A percentile compares a stretch with the other conserved stretches of the same genome.
Conservation (phyloP, 2,329 filamentous ascomycete genomes). For the Phyllosticta capitalensis region DNA sequence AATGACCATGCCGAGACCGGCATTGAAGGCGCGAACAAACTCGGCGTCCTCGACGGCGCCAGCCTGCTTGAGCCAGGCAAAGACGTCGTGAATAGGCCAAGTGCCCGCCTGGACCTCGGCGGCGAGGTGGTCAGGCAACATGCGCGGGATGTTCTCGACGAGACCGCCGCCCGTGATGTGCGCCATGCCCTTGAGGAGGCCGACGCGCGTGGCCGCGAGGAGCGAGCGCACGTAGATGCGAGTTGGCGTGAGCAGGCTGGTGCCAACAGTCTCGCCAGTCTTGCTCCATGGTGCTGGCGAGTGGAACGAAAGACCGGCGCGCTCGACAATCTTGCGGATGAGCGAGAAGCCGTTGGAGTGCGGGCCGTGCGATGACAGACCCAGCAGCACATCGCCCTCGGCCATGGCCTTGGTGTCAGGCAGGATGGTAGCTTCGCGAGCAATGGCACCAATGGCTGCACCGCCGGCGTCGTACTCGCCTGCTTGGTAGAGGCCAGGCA, state of each 20-base stretch:
- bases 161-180: slow-evolving; percentile 96
- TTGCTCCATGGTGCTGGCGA: slow-evolving; percentile 67
- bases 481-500: slow-evolving; percentile 86
- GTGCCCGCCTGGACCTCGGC: slow-evolving; percentile 69
- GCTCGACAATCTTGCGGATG: slow-evolving; percentile 79
- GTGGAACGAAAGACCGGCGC: slow-evolving; percentile 60
- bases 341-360: slow-evolving; percentile 98
- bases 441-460: slow-evolving; percentile 77
- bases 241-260: slow-evolving; percentile 76
- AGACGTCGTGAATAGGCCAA: slow-evolving; percentile 71
- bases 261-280: slow-evolving; percentile 52
- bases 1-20: slow-evolving; percentile 86
- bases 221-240: slow-evolving; percentile 85
- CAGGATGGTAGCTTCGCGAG: slow-evolving; percentile 54
- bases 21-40: slow-evolving; percentile 92
- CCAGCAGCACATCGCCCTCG: slow-evolving; percentile 75
- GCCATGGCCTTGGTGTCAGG: slow-evolving; percentile 69
- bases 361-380: slow-evolving; percentile 73
- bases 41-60: slow-evolving; percentile 65
- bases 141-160: slow-evolving; percentile 86
- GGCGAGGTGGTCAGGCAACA: slow-evolving; percentile 69
- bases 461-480: slow-evolving; percentile 92
- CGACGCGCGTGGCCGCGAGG: slow-evolving; percentile 52
- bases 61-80: slow-evolving; percentile 72
- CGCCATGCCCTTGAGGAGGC: slow-evolving; percentile 78